Evolutionary conservation across 495 filamentous ascomycete species (phyloP).

Genomic region (Hypoxylon fuscum): DNA sequence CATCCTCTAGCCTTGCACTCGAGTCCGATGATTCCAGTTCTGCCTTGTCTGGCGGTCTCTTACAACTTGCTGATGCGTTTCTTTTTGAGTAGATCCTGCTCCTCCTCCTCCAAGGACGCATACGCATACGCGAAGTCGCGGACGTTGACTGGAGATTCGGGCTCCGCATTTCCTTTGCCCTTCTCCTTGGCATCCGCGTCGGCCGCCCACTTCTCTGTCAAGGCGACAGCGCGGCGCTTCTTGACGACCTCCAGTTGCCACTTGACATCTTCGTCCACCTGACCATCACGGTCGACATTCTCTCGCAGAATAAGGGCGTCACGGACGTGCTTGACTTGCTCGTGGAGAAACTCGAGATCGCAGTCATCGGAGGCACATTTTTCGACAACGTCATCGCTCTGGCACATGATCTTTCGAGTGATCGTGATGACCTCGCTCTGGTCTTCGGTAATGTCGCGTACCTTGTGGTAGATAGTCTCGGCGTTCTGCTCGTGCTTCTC

Average conservation of each 20-base stretch:
- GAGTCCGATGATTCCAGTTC: no score
- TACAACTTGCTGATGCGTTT: no score
- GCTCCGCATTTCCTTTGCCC: not conserved
- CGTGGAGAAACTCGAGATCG: constrained; percentile 60
- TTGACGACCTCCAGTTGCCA: not conserved
- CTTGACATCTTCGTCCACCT: not conserved
- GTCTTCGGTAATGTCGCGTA: not conserved
- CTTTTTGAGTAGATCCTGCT: no score
- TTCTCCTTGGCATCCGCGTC: not conserved
- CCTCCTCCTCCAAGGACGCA: no score
- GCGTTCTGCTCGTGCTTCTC: not conserved
- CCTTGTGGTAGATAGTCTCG: not conserved
- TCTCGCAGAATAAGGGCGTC: not conserved
- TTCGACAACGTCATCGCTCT: not conserved
- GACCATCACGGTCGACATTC: not conserved
- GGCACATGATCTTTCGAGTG: not conserved
- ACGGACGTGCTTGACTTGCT: constrained; percentile 62
- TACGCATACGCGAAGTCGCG: no score
- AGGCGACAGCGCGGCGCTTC: not conserved
- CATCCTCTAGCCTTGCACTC: no score
- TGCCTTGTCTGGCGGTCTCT: no score
- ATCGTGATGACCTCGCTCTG: not conserved
- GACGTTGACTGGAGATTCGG: no score
- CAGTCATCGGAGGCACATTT: constrained; percentile 17
- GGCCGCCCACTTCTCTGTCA: constrained; percentile 12